Percentiles rank a stretch among this genome's conserved stretches.
Conservation (phyloP, 805 yeast genomes). For the Candida chauliodis region DNA sequence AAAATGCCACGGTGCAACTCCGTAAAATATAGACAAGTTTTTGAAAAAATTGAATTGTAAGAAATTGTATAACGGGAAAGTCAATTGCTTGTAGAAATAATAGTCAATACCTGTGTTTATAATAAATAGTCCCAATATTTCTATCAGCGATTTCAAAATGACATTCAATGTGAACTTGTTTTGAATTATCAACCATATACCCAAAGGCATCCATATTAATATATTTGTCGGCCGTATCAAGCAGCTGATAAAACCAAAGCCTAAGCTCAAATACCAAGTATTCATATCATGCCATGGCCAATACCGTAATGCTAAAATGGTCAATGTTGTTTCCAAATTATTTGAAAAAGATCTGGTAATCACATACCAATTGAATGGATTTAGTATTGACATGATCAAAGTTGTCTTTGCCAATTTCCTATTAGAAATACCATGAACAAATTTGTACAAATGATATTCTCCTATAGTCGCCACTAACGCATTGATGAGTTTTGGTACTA, state of each 20-base stretch:
- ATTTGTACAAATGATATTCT: conserved; percentile 56
- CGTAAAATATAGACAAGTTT: conserved; percentile 78
- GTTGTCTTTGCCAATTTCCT: conserved; percentile 37
- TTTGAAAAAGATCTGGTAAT: conserved; percentile 84
- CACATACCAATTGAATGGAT: conserved; percentile 80
- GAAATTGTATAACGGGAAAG: conserved; percentile 67
- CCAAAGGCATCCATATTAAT: conserved; percentile 69
- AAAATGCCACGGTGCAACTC: conserved; percentile 79
- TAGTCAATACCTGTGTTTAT: conserved; percentile 51
- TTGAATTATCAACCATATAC: conserved; percentile 25
- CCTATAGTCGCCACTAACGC: conserved; percentile 69
- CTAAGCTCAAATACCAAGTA: conserved; percentile 12
- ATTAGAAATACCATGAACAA: conserved; percentile 38
- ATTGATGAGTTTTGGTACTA: conserved; percentile 65
- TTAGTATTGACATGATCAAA: conserved; percentile 49
- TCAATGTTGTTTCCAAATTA: conserved; percentile 70
- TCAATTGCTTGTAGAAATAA: conserved; percentile 51
- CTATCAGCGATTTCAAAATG: conserved; percentile 18
- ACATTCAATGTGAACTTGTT: conserved; percentile 12
- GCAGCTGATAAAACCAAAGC: conserved; percentile 41
- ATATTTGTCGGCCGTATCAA: conserved; percentile 83
- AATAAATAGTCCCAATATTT: conserved; percentile 23
- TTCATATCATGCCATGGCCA: conserved; percentile 59
- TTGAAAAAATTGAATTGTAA: conserved; percentile 73
- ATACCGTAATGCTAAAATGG: conserved; percentile 58